Base-by-base conservation (phyloP, 495 filamentous ascomycete species). In the Sordaria brevicollis region DNA sequence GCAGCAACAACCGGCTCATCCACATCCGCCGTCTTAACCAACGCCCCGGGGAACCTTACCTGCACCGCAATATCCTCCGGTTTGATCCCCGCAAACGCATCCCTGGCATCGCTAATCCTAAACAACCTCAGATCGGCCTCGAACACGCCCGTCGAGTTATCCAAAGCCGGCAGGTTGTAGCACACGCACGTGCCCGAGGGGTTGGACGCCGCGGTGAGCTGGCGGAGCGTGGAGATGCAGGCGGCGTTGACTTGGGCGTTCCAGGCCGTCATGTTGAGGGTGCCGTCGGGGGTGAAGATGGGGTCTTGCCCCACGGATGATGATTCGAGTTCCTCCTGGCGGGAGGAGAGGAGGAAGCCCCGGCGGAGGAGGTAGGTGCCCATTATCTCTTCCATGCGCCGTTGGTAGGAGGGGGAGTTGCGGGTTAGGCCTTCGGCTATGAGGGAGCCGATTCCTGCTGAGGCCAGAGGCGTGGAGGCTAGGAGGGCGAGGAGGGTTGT, bases 141-240 rank as follows among this genome's bases (percentile, higher is more conserved):
- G 75, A 94, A 93, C 2, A 87, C 80, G 10, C 91, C 91, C 7
- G 84, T 87, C 1, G 71, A 74, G 75, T 83, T 88, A 77, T 92
- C 82, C 62, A 90, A 81, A 29, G 82, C 83, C 19, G 86, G 87
- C 4, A 94, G 73, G 73, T 93, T 94, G 77, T 92, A 94, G 83
- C 91, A 94, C 35, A 89, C 85, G n/a, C 87, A 87, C n/a, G 91
- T 82, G 15, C 91, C 91, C 1, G 89, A 87, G 4, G 89, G 88
- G 67, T 92, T 93, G 5, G 83, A 82, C 11, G 86, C 85, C 1
- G 79, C 76, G 10, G 79, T 74, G n/a, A 90, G 79, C 13, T 72
- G 70, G 5, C 74, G 72, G 11, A 90, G 76, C 2, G 84, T 77
- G 21, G 78, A 77, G 66, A 72, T 74, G 77, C 89, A 91, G 7